These are phyloP conservation scores for Mediolabrus comicus DNA, from an alignment of 108 stramenopile species.

Conservation along the genomic window DNA sequence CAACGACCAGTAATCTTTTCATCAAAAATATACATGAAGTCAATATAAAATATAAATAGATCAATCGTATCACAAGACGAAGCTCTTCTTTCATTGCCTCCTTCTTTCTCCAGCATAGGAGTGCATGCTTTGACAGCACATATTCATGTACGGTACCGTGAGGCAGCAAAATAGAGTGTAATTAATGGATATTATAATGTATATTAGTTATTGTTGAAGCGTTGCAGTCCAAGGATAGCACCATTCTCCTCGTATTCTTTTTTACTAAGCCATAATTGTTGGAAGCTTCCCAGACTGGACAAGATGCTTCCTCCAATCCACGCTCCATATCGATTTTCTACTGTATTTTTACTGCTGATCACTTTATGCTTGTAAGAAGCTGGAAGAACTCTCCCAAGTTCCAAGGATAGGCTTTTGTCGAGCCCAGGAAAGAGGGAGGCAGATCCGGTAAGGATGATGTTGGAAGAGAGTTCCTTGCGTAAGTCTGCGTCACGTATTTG, in stretches of 20 bases:
- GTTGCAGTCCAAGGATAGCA: conserved; percentile 65
- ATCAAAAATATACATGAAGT: not conserved
- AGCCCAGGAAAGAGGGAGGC: conserved; percentile 65
- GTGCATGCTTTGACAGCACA: not conserved
- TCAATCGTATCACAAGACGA: not conserved
- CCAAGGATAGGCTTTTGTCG: conserved; percentile 67
- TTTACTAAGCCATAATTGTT: conserved; percentile 93
- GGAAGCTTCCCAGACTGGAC: conserved; percentile 94
- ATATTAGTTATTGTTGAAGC: conserved; percentile 42
- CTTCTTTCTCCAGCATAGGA: not conserved
- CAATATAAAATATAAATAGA: not conserved
- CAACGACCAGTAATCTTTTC: not conserved
- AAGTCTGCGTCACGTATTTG: conserved; percentile 77
- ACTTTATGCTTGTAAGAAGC: conserved; percentile 69
- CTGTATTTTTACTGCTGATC: conserved; percentile 55
- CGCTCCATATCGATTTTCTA: conserved; percentile 76
- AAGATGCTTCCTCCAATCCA: conserved; percentile 97
- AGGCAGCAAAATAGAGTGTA: no score
- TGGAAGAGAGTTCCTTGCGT: conserved; percentile 77
- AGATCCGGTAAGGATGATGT: conserved; percentile 74
- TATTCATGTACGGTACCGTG: no score
- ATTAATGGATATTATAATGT: no score
- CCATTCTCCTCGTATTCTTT: conserved; percentile 96
- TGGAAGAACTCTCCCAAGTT: conserved; percentile 59
- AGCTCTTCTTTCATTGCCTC: not conserved